Evolutionary conservation across 768 basidiomycete species (phyloP), one percentile per base, ranked within the genome.

Genomic region (Phaeotremella skinneri): DNA sequence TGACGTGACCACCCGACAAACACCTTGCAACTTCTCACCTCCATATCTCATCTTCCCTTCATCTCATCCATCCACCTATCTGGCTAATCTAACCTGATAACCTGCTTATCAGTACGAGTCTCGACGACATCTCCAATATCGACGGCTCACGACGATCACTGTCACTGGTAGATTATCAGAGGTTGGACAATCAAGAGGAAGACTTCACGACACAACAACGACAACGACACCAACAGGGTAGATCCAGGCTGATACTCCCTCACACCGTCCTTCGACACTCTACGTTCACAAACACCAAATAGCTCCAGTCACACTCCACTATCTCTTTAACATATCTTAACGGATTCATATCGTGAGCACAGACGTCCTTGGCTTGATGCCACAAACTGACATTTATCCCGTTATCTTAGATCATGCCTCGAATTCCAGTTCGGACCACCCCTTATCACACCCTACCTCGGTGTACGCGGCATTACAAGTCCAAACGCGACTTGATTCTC

Each of bases 391-490:
- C 34, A 9, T 45, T 13, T 45, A 45, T 45, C 11, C 7, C n/a
- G n/a, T n/a, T 25, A 47, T 13, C 16, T 3, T n/a, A 59, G 57
- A 58, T 14, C 49, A 78, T 78, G 78, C 76, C 76, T 49, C 75
- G 78, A 49, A 78, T 79, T 42, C 76, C 76, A 26, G 72, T 75
- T 39, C 64, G 78, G 48, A 78, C 77, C 57, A 77, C 76, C 39
- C 78, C 78, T 0, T 78, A 79, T 61, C 66, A 73, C 56, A 71
- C 74, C 32, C 64, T 76, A 27, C 67, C 76, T 11, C 66, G 78
- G 27, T 77, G 76, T 60, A 76, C 76, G 32, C 63, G 78, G 27
- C 78, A 79, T 58, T 79, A 71, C 70, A 78, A 78, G 54, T 70
- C 74, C 45, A 79, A 75, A 52, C 72, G 78, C 37, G 72, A 75